These are phyloP conservation scores for Podosphaera xanthii DNA, from an alignment of 2,329 filamentous ascomycete species.

Conservation along the genomic window DNA sequence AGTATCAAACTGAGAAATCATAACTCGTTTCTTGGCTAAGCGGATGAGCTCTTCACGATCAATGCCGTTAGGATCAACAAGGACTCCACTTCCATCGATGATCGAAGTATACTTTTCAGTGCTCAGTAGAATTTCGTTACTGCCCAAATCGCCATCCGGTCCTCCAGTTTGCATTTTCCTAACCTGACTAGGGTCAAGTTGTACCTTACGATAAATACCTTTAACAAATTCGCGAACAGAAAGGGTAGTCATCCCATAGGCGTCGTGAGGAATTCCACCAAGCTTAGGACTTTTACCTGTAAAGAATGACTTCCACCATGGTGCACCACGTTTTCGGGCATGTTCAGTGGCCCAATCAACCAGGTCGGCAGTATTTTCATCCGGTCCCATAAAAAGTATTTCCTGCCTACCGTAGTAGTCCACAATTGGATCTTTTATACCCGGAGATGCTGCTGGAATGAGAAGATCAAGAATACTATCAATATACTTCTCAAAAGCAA, in stretches of 20 bases:
- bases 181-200: slow-evolving; percentile 65
- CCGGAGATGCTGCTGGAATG: slow-evolving; percentile 68
- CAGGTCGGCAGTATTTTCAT: slow-evolving; percentile 94
- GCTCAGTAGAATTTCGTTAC: slow-evolving; percentile 88
- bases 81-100: slow-evolving; percentile 87
- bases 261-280: slow-evolving; percentile 87
- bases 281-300: slow-evolving; percentile 93
- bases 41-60: slow-evolving; percentile 64
- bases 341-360: slow-evolving; percentile 99
- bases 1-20: slow-evolving; percentile 73
- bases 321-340: slow-evolving; percentile 63
- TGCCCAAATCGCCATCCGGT: slow-evolving; percentile 86
- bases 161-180: slow-evolving; percentile 94
- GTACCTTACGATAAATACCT: slow-evolving; percentile 89
- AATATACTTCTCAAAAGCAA: slow-evolving; percentile 98
- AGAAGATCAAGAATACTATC: slow-evolving; percentile 94
- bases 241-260: slow-evolving; percentile 92
- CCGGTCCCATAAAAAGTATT: slow-evolving; percentile 94
- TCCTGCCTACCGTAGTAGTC: slow-evolving; percentile 88
- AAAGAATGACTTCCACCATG: slow-evolving; percentile 99
- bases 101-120: slow-evolving; percentile 91
- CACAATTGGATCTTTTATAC: slow-evolving; percentile 97
- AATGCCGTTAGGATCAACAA: slow-evolving; percentile 79
- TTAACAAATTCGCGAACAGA: slow-evolving; percentile 91
- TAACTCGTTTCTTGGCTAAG: slow-evolving; percentile 64